Conservation (phyloP, 2,329 filamentous ascomycete genomes). For the Fusarium equiseti region DNA sequence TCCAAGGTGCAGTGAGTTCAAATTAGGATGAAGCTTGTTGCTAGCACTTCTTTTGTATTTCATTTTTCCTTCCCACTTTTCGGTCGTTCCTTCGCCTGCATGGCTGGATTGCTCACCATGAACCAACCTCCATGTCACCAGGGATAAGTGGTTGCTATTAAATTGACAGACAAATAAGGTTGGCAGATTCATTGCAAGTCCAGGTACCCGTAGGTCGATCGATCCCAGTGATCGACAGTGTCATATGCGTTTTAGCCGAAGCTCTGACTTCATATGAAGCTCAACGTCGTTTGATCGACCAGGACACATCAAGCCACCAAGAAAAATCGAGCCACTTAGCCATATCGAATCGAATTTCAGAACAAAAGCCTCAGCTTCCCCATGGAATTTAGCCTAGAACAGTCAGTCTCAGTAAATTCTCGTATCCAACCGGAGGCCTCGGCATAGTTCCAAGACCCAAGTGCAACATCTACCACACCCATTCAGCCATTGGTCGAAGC, state of each 20-base stretch:
- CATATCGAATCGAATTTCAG: neutral
- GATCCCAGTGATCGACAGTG: constrained; percentile 17
- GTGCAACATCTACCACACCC: constrained; percentile 36
- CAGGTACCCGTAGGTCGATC: constrained; percentile 16
- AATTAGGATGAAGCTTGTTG: neutral
- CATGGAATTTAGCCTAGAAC: constrained; percentile 8
- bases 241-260: constrained; percentile 24
- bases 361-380: constrained; percentile 19
- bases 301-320: constrained; percentile 10
- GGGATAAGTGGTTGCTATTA: neutral
- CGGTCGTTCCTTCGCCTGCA: neutral
- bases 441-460: constrained; percentile 25
- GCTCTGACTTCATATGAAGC: constrained; percentile 13
- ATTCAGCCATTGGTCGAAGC: constrained; percentile 30
- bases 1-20: neutral
- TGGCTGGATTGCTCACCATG: neutral
- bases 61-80: constrained; percentile 1
- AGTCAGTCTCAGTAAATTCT: constrained; percentile 20
- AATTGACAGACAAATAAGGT: constrained; percentile 3
- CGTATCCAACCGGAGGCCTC: constrained; percentile 40
- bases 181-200: neutral
- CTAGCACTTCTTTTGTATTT: neutral
- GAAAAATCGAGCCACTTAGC: neutral
- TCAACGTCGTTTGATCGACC: constrained; percentile 11
- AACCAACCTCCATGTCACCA: neutral